Base-by-base conservation (phyloP, 1,284 basidiomycete genomes). In the Trametes polyzona region DNA sequence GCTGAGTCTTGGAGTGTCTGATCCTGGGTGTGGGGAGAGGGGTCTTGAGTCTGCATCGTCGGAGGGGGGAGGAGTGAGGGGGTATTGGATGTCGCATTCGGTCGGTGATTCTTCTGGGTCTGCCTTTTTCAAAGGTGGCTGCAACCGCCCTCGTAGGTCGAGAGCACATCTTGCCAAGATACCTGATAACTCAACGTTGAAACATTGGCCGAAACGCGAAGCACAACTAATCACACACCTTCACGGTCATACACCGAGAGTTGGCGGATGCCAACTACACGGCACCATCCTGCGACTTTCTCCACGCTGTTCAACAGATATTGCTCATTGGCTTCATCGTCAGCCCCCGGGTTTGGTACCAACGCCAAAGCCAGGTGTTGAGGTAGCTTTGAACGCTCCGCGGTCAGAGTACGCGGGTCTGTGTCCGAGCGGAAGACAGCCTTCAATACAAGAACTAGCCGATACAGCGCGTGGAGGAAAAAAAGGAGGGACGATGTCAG, bases 171-270 rank as follows among this genome's bases (percentile, higher is more conserved):
- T 70, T 11, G 75, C 66, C 29, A 87, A 72, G 42, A 79, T 52
- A 19, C 86, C 87, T 89, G 50, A 16, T 16, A 17, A 17, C 33
- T 7, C 17, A 32, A 32, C 19, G 10, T 37, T 12, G 27, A 47
- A 26, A 16, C 21, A 37, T 24, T n/a, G 12, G 16, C 24, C 26
- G 11, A 4, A 17, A 12, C 23, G 19, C 8, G 24, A 6, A 10
- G 35, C 3, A 11, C 40, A 17, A 16, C 4, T 11, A 9, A 40
- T 17, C 8, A 17, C 1, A 71, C 83, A 90, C 90, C 90, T 59
- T 82, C 72, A 57, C 80, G 77, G 68, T 92, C 90, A 63, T 90
- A 92, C 4, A 89, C 77, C 16, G 84, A 88, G 47, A 92, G 73
- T 47, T 77, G 78, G 57, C 73, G 69, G 52, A 92, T 83, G 12